Base-by-base conservation (phyloP, 352 stramenopile genomes). In the Globisporangium splendens region DNA sequence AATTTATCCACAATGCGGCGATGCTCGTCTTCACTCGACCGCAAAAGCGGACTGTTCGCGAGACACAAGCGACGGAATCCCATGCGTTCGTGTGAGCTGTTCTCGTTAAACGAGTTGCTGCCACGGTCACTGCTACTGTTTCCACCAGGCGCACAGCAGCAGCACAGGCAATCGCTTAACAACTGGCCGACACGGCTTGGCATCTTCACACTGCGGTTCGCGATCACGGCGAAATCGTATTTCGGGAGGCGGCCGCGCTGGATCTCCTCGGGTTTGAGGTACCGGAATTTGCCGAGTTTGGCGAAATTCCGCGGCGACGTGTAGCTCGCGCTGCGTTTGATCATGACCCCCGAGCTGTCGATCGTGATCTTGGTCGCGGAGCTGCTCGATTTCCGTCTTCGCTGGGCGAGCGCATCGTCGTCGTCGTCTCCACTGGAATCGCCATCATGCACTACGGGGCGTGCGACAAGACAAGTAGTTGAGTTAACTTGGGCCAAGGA, bases 231-330 rank as follows among this genome's bases (percentile, higher is more conserved):
- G 63, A 88, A 95, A 59, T 95, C 85, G 68, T 93, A 95, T 33
- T 68, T 51, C 15, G 79, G 76, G 22, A 85, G 46, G 15, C 67
- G 59, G 6, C 79, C 82, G 43, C 66, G 83, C 62, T 81, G 43
- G 58, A 95, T 88, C 54, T 95, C 83, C 33, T 89, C 77, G 1
- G 85, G 83, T 55, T 90, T 91, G n/a, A 95, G 68, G 60, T 95
- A 92, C 2, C 83, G 59, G 56, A 91, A 94, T 46, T 75, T 77
- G 44, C 82, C 85, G 6, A 69, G 35, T 0, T 61, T 35, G 35
- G 59, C 58, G 10, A 62, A 22, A 4, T 68, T 57, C 5, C 62
- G 53, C 14, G 69, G 61, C 1, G 66, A 56, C n/a, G 68, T 73
- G 54, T 74, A 77, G 44, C 66, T 72, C 14, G 46, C 17, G 2